These are phyloP conservation scores for Malus sieversii DNA, from an alignment of 306 rosid species.

Conservation along the genomic window DNA sequence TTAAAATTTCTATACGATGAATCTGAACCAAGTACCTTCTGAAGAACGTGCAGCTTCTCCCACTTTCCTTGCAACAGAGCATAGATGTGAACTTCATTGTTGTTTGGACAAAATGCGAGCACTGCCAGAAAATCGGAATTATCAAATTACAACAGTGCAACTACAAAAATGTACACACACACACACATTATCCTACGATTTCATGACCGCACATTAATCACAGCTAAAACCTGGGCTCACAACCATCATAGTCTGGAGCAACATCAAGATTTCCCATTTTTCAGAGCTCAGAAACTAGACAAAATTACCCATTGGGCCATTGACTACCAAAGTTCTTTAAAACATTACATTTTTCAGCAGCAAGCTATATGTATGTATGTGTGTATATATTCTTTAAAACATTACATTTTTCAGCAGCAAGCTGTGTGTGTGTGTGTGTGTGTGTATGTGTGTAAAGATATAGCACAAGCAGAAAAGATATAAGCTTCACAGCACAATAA, in stretches of 20 bases:
- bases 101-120: constrained; percentile 93
- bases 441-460: not conserved
- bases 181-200: too few relatives aligned
- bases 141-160: not conserved
- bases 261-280: not conserved
- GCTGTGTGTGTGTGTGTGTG: too few relatives aligned
- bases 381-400: not conserved
- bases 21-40: constrained; percentile 49
- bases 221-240: not conserved
- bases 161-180: not conserved
- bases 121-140: constrained; percentile 34
- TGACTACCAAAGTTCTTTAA: not conserved
- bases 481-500: not conserved
- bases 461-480: not conserved
- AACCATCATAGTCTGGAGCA: too few relatives aligned
- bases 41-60: constrained; percentile 90
- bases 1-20: not conserved
- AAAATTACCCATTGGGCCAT: not conserved
- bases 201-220: not conserved
- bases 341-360: not conserved
- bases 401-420: not conserved
- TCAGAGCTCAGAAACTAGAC: not conserved
- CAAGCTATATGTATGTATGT: too few relatives aligned
- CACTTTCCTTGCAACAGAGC: constrained; percentile 73
- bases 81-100: constrained; percentile 85